phyloP scores from a whole-genome alignment of 2,329 filamentous ascomycete species.

The Talaromyces amestolkiae region DNA sequence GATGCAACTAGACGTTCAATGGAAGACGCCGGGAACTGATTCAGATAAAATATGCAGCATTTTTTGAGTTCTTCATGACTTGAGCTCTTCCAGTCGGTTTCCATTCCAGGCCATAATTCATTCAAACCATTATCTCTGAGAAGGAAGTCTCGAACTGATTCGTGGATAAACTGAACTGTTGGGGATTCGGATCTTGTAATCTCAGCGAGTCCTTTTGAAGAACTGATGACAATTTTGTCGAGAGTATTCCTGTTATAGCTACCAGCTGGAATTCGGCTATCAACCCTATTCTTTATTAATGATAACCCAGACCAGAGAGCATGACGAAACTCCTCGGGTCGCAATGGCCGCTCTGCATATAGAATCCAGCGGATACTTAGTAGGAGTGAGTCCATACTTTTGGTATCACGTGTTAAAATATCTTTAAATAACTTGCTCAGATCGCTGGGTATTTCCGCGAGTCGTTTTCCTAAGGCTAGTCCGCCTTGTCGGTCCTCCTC shows the following conservation, averaged over 20 bases:
- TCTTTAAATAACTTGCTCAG: conserved; percentile 21
- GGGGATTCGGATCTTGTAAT: conserved; percentile 24
- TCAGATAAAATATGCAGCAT: conserved; percentile 4
- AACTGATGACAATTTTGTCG: neutral
- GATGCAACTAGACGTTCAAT: neutral
- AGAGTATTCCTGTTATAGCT: neutral
- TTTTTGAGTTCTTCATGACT: conserved; percentile 11
- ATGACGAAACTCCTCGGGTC: conserved; percentile 21
- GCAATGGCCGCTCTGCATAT: conserved; percentile 20
- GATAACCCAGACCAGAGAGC: conserved; percentile 24
- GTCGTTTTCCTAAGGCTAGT: conserved; percentile 28
- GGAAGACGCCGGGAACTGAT: neutral
- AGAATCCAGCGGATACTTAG: conserved; percentile 14
- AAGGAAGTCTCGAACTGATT: conserved; percentile 36
- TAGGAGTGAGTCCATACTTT: conserved; percentile 10
- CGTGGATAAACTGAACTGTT: conserved; percentile 38
- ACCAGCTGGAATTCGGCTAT: neutral
- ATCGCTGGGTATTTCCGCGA: conserved; percentile 35
- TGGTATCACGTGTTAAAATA: conserved; percentile 18
- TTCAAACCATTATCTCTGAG: conserved; percentile 25
- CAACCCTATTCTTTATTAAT: conserved; percentile 17
- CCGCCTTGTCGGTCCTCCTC: conserved; percentile 33
- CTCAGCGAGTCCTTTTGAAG: conserved; percentile 35
- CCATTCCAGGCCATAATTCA: conserved; percentile 7
- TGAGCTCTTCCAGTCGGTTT: neutral